Percentiles rank a stretch among this genome's conserved stretches.
phyloP scores from a whole-genome alignment of 2,329 filamentous ascomycete genomes.

The Gliomastix tumulicola region DNA sequence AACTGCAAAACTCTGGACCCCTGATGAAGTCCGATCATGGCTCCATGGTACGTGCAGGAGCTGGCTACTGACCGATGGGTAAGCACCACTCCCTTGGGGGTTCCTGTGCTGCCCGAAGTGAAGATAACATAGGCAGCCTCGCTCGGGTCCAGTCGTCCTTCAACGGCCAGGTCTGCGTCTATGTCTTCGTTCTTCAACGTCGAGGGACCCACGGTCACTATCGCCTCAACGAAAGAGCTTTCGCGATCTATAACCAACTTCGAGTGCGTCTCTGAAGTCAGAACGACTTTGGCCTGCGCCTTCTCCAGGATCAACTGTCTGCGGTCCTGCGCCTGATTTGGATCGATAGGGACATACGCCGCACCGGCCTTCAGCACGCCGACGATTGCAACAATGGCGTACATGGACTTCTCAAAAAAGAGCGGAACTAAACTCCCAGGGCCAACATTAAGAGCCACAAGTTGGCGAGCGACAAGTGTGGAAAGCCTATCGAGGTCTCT shows the following conservation, averaged over 20 bases:
- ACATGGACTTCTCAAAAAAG: slow-evolving; percentile 18
- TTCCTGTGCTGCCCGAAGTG: slow-evolving; percentile 43
- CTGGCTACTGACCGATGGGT: slow-evolving; percentile 11
- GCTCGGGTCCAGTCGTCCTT: too few relatives aligned
- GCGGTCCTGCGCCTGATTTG: too few relatives aligned
- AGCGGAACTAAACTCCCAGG: slow-evolving; percentile 9
- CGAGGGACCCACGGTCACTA: too few relatives aligned
- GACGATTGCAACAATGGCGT: slow-evolving; percentile 17
- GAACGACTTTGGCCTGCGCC: slow-evolving; percentile 3
- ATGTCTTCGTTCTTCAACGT: too few relatives aligned
- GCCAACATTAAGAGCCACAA: slow-evolving; percentile 9
- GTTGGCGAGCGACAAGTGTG: slow-evolving; percentile 6
- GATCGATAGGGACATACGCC: slow-evolving; percentile 20
- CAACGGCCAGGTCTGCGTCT: too few relatives aligned
- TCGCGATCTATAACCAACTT: too few relatives aligned
- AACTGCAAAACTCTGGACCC: slow-evolving; percentile 3
- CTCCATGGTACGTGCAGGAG: slow-evolving; percentile 11
- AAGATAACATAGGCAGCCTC: slow-evolving; percentile 38
- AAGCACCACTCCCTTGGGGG: slow-evolving; percentile 28
- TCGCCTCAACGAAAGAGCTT: too few relatives aligned
- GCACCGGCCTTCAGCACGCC: slow-evolving; percentile 21
- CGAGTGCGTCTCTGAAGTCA: slow-evolving; percentile 5
- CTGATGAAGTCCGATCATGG: slow-evolving; percentile 11
- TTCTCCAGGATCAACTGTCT: too few relatives aligned
- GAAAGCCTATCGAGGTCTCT: slow-evolving; percentile 11